Base-by-base conservation (phyloP, 1,284 basidiomycete genomes). In the Cystobasidium sp. region DNA sequence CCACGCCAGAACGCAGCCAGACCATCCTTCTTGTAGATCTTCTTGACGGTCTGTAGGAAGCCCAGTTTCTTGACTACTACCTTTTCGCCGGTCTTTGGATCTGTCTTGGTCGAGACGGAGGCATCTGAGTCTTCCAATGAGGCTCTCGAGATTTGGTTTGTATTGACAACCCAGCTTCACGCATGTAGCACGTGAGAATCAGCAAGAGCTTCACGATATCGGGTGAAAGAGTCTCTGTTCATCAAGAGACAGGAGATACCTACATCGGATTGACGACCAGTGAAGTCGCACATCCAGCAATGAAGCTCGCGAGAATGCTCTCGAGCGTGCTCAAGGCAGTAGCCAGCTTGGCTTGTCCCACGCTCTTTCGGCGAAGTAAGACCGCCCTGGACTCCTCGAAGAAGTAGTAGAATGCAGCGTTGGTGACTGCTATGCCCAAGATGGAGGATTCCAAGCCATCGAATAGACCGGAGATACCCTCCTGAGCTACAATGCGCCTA, bases 201-300 rank as follows among this genome's bases (percentile, higher is more conserved):
- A 24, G 22, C 20, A 51, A 4, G 43, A 65, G 44, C 6, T 31
- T 6, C 8, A 24, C 1, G 3, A 44, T 6, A 55, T 7, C 6
- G 20, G 49, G 9, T 55, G 39, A n/a, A 3, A 2, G 49, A n/a
- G n/a, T 49, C 46, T 3, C 46, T 14, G 46, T n/a, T 3, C 46
- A n/a, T 49, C 46, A n/a, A 22, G 39, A 56, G 18, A 9, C 51
- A 53, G 20, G n/a, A 20, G 10, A 22, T 22, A 14, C n/a, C 37
- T 94, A 97, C 78, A 99, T 91, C 0, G 96, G 96, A 83, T 98
- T 99, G 82, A 90, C 92, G 76, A 93, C 86, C 75, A 97, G 84
- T 0, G 94, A 92, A 0, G 96, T 98, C 6, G 92, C 91, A 22
- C 92, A 92, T 52, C 95, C 94, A 47, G 75, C 70, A 14, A 74